Percentiles rank a stretch among this genome's conserved stretches.
Evolutionary conservation across 306 rosid genomes (phyloP).

Genomic region (Myrica gale): DNA sequence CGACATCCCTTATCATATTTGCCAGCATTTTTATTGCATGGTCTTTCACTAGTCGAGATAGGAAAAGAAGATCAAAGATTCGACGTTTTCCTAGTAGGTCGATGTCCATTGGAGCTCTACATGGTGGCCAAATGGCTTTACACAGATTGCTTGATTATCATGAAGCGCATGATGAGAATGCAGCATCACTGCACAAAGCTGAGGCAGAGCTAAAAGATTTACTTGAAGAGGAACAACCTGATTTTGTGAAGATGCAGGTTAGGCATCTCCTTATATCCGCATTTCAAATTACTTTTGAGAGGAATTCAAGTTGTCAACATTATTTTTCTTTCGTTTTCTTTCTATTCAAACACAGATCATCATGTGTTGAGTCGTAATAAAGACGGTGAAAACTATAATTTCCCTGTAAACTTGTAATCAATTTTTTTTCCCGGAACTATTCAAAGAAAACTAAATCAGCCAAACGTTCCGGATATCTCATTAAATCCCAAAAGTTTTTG

Average conservation of each 20-base stretch:
- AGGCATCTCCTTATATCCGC: neutral
- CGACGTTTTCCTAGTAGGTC: constrained; percentile 28
- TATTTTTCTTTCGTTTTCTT: neutral
- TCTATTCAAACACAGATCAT: neutral
- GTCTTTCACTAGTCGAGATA: neutral
- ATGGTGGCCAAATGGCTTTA: constrained; percentile 48
- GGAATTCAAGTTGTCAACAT: neutral
- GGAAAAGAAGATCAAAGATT: neutral
- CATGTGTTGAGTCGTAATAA: neutral
- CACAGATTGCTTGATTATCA: constrained; percentile 42
- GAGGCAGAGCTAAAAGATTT: constrained; percentile 13
- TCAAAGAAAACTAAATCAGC: neutral
- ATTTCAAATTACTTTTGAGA: neutral
- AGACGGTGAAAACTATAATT: too few species aligned
- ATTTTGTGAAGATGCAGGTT: constrained; percentile 58
- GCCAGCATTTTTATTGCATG: constrained; percentile 30
- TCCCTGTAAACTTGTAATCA: too few species aligned
- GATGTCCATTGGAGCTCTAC: constrained; percentile 37
- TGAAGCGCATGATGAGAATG: constrained; percentile 31
- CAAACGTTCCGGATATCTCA: neutral
- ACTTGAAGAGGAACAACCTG: constrained; percentile 30
- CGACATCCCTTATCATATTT: constrained; percentile 13
- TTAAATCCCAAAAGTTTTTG: neutral
- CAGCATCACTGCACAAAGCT: neutral
- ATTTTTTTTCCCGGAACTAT: neutral